Base-by-base conservation (phyloP, 2,329 filamentous ascomycete genomes). In the Exophiala aquamarina region DNA sequence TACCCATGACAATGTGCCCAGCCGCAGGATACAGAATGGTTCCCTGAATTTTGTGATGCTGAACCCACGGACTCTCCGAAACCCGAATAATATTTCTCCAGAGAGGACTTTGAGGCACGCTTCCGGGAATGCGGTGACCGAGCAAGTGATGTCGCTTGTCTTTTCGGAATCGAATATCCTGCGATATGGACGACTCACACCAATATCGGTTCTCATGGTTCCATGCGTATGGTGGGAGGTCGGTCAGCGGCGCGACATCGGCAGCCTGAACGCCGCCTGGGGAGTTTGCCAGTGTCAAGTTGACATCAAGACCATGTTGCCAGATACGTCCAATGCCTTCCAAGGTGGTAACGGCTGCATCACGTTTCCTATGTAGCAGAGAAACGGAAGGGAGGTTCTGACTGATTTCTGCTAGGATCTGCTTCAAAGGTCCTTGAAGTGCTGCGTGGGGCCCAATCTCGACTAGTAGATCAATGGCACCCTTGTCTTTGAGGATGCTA, bases 211-310 rank as follows among this genome's bases (percentile, higher is more conserved):
- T 65, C 2, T 66, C 65, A 54, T 77, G 74, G 34, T 78, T 71
- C 72, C 75, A 79, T 0, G 70, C 66, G 46, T 79, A 79, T 0
- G 58, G 47, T 1, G 76, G 75, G 1, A 73, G 46, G 26, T 64
- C 60, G 2, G 46, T 55, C 35, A 65, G 50, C 49, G n/a, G 15
- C 13, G n/a, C 23, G 17, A 23, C 10, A 11, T 10, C 44, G n/a
- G n/a, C 34, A 15, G 14, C 9, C n/a, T 41, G 34, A 17, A 14
- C 18, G 19, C 32, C 23, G n/a, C 36, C 23, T 17, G 32, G 21
- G 17, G 11, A 18, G 37, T 47, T 50, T 31, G 46, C 42, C 6
- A 11, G 18, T 15, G 41, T 17, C 15, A 52, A 20, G 28, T 49
- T 35, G 31, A 52, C 17, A 13, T 23, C 13, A 26, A 23, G 14